Percentiles rank a stretch among this genome's conserved stretches.
Evolutionary conservation across 2,329 filamentous ascomycete species (phyloP).

Genomic region (Thielaviopsis euricoi): DNA sequence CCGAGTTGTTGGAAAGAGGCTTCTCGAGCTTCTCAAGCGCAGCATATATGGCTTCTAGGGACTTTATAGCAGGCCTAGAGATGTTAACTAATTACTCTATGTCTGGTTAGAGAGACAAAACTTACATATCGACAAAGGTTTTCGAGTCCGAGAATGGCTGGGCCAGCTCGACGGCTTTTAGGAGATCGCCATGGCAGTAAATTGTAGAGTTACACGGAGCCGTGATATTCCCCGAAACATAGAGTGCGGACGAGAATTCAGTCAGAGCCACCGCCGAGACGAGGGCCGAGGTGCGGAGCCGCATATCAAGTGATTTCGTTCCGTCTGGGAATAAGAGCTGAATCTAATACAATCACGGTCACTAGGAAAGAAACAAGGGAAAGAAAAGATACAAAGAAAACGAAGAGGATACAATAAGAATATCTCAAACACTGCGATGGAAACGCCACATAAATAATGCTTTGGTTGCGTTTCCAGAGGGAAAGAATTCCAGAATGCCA

Average conservation of each 20-base stretch:
- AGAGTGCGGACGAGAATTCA: constrained; percentile 25
- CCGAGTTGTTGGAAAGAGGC: constrained; percentile 46
- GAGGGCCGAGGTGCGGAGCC: neutral
- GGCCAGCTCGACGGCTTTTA: constrained; percentile 45
- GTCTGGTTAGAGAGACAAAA: constrained; percentile 7
- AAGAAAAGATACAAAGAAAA: neutral
- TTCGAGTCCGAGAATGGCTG: constrained; percentile 50
- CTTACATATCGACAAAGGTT: constrained; percentile 54
- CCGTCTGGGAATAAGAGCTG: neutral
- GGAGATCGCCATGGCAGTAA: constrained; percentile 49
- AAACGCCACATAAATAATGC: neutral
- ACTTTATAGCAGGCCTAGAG: constrained; percentile 38
- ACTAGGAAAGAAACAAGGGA: neutral
- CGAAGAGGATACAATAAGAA: neutral
- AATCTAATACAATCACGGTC: neutral
- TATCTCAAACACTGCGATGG: neutral
- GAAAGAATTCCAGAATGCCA: neutral
- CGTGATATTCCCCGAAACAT: constrained; percentile 40
- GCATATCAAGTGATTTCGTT: neutral
- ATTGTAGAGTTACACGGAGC: constrained; percentile 51
- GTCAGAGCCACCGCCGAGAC: constrained; percentile 10
- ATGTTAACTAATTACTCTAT: neutral
- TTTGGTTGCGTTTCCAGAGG: neutral
- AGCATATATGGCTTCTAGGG: constrained; percentile 41
- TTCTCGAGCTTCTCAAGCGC: constrained; percentile 43